Base-by-base conservation (phyloP, 225 moss, liverwort and hornwort genomes). In the Polytrichum commune region DNA sequence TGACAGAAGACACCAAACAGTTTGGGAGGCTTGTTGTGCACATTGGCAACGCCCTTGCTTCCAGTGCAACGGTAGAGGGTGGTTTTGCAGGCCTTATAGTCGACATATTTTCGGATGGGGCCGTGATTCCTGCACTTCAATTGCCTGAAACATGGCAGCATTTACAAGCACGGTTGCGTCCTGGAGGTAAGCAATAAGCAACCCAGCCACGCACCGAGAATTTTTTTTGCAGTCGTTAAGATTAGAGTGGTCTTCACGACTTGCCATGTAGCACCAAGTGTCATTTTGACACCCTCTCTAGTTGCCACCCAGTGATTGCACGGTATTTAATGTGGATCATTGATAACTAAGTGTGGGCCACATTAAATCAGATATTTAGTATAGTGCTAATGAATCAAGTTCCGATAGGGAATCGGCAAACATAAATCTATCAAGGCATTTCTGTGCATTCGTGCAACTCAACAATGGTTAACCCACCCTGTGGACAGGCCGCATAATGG, bases 1-100 rank as follows among this genome's bases (percentile, higher is more conserved):
- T 10, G 7, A 25, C n/a, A 60, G 25, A 46, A 46, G 46, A 13
- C 13, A 46, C 46, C 46, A 60, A 68, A 18, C 53, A 73, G 35
- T 32, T 30, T 53, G 96, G 88, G 73, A 90, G 68, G 78, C 76
- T 98, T 38, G 81, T 86, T 56, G 97, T 97, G 70, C 82, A 90
- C 22, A 75, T 91, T 7, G 94, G 91, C 23, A 85, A 97, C 73
- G 96, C 92, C 18, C 73, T 97, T 55, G 54, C 9, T 32, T 73
- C 82, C 18, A 54, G 85, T 10, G 86, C 77, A 23, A 74, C 68
- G 25, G 69, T 85, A 20, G 81, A 81, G 19, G 89, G 81, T 57
- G 94, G 96, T 9, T 97, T 97, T 73, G 89, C 96, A 60, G 94
- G 94, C 23, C 68, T 97, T 19, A 77, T 92, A 30, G 94, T 97